Evolutionary conservation across 495 filamentous ascomycete genomes (phyloP), one percentile per base, ranked within the genome.

Genomic region (Mycothermus thermophilus): DNA sequence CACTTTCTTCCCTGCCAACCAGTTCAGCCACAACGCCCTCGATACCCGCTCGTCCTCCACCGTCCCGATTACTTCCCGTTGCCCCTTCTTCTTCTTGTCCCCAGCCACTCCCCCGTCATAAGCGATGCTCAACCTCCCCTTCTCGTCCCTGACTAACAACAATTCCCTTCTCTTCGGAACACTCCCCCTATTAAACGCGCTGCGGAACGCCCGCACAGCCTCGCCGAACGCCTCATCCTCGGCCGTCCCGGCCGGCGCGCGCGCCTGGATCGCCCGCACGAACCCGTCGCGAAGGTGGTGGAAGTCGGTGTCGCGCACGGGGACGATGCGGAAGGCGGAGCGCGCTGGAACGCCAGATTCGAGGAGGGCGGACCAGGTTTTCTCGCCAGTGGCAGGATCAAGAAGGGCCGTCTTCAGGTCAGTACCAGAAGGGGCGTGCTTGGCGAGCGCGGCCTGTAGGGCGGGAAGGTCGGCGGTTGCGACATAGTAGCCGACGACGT

Each of bases 401-500:
- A 86, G 66, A 3, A 97, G 67, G 7, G 66, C 60, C 15, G 66
- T 51, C 52, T 70, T 75, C 8, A 93, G 67, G 2, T 84, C 79
- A 17, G 83, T 88, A 8, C 83, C 87, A n/a, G 66, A 66, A 0
- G 75, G 71, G 31, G 71, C 62, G 35, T 62, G 55, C 43, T 63
- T 71, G 36, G 62, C 51, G 27, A 65, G 50, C 7, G 51, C 54
- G 34, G 44, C 54, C 40, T 71, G 64, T 21, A 71, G 42, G 3
- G 64, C 60, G 4, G 64, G 65, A 37, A 96, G 75, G 47, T 93
- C 83, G 23, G 72, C 55, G 3, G 76, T 86, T 14, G 81, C 80
- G 17, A 94, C 66, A 58, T 97, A 97, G 42, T 90, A 62, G 5
- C 90, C 90, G 0, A 93, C 80, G 11, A 94, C 80, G 62, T 97